Percentiles rank a stretch among this genome's conserved stretches.
Conservation (phyloP, 495 filamentous ascomycete species). For the Xanthoparmelia taractica region DNA sequence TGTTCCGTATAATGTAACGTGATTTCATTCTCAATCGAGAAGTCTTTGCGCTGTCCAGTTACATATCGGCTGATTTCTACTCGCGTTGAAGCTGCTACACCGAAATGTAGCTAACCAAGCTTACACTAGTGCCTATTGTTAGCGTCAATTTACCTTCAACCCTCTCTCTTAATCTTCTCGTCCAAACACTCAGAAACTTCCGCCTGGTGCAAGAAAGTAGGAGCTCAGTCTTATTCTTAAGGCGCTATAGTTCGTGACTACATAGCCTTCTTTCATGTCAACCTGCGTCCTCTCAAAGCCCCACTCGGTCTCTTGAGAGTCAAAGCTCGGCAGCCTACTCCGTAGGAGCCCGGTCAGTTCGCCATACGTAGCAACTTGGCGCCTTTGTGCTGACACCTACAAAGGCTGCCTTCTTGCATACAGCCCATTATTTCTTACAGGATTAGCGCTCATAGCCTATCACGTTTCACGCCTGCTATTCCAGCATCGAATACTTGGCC, state of each 20-base stretch:
- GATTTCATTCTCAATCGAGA: too few relatives aligned
- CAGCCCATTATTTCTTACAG: not conserved
- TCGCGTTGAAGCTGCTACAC: too few relatives aligned
- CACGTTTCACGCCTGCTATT: not conserved
- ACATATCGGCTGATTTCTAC: too few relatives aligned
- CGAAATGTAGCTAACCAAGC: too few relatives aligned
- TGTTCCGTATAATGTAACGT: too few relatives aligned
- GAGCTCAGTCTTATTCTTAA: not conserved
- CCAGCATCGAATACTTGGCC: not conserved
- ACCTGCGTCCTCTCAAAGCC: not conserved
- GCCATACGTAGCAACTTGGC: not conserved
- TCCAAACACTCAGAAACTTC: too few relatives aligned
- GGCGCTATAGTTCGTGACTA: not conserved
- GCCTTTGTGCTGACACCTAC: not conserved
- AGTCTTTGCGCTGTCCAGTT: too few relatives aligned
- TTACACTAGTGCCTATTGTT: too few relatives aligned
- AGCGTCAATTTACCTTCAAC: too few relatives aligned
- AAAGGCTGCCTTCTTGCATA: not conserved
- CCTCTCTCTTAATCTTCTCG: too few relatives aligned
- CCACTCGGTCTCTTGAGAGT: not conserved
- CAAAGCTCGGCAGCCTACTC: not conserved
- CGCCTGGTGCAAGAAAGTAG: too few relatives aligned
- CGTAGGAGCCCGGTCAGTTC: too few relatives aligned
- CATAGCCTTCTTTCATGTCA: not conserved
- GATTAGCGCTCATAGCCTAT: not conserved